Evolutionary conservation across 805 yeast species (phyloP), one percentile per base, ranked within the genome.

Genomic region (Kurtzmaniella fragi): DNA sequence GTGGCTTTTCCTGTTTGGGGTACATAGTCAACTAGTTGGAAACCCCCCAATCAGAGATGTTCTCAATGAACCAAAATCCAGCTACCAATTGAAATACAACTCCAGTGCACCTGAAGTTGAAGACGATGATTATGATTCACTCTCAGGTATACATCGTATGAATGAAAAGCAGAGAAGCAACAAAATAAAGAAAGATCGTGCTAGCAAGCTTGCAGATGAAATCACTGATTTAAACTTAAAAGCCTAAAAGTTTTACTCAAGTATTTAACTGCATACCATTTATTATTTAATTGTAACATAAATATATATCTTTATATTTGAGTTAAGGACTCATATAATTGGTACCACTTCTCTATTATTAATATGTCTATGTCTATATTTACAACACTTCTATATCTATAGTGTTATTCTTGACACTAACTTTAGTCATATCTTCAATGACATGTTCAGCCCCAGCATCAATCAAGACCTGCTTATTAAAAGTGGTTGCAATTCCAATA

Each of bases 1-100:
- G 42, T 77, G 77, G 69, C 56, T 74, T 20, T 75, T 73, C 50
- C 71, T 77, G 31, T 67, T 71, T 38, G 78, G 78, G 11, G 62
- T 77, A 12, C 78, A 73, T 44, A 58, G 57, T 42, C 80, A 77
- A 49, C 59, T 74, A 26, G 64, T 70, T 6, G 52, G 61, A 5
- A 70, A 67, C 44, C 54, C 54, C 1, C 49, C 49, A 9, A 52
- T 71, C 14, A 50, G 61, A 32, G 67, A 60, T 31, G 52, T 67
- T n/a, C 56, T 69, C 46, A 59, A 48, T 36, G 69, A 61, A 38
- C 67, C 70, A 7, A 54, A 50, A 10, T 49, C 54, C 11, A 56
- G 46, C 32, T 57, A 46, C 42, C 51, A 55, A 35, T 44, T 40
- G 9, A 53, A 47, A 26, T 54, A 54, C 39, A 31, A 34, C 4